Evolutionary conservation across 192 early-diverging fungal species (phyloP), one percentile per base, ranked within the genome.

Genomic region (Coemansia asiatica): DNA sequence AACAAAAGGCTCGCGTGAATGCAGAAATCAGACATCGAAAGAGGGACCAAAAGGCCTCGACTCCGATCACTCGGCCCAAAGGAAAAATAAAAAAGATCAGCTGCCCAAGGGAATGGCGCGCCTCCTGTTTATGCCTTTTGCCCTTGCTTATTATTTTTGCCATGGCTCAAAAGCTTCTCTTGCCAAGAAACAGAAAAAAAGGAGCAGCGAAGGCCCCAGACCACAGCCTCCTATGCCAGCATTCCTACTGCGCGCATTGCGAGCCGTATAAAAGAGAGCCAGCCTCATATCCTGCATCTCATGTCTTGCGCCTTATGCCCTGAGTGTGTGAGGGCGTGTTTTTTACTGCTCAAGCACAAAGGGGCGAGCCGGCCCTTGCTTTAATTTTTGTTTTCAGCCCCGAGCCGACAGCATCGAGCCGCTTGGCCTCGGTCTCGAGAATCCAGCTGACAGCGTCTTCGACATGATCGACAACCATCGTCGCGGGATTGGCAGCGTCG

Each of bases 381-480:
- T n/a, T n/a, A n/a, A n/a, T n/a, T n/a, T n/a, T n/a, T 44, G 16
- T 44, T 44, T 48, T 15, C 31, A 33, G 31, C 31, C 4, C 51
- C 15, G 23, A 36, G 56, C 6, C 26, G 27, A 33, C 35, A 13
- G n/a, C 15, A 12, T 19, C 6, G 12, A n/a, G 29, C 13, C 60
- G 49, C 23, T 60, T 60, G 44, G 38, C 26, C 64, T 82, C 79
- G 0, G 64, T 33, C 18, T 67, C 68, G 59, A 82, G 61, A 28
- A 82, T 82, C 74, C 75, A 73, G 57, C 51, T 53, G 25, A 92
- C 86, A 3, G 91, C 91, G 21, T 86, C 89, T 25, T 82, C 81
- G 6, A 92, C 87, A 51, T 91, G 72, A 27, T 90, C 85, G 25
- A 83, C 83, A 0, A 89, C 87, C 21, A 58, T 48, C 0, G 83